A percentile compares a stretch with the other conserved stretches of the same genome.
phyloP scores from a whole-genome alignment of 169 alveolate genomes.

The Plasmodium vivax region DNA sequence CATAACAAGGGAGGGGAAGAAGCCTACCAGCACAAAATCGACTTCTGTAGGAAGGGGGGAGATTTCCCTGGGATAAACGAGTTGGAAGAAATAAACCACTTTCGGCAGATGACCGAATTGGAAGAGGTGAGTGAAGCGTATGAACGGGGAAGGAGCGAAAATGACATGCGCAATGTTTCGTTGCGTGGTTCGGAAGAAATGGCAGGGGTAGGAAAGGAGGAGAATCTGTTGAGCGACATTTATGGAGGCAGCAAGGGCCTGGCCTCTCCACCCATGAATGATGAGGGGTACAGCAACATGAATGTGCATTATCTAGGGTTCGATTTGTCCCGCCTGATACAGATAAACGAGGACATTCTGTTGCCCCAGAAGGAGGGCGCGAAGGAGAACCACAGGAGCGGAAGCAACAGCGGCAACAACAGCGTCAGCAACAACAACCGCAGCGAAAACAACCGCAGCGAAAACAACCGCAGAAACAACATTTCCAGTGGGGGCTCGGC shows the following conservation, averaged over 20 bases:
- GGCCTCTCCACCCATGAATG: neutral
- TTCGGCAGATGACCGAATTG: neutral
- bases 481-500: neutral
- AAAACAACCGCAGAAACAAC: neutral
- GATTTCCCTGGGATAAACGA: neutral
- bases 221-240: neutral
- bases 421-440: neutral
- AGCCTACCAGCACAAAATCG: neutral
- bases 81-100: neutral
- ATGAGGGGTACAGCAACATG: conserved; percentile 34
- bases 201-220: conserved; percentile 23
- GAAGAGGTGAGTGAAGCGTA: neutral
- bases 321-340: conserved; percentile 55
- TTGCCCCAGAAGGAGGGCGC: conserved; percentile 6
- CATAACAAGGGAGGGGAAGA: conserved; percentile 12
- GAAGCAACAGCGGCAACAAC: neutral
- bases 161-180: neutral
- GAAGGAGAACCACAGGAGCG: neutral
- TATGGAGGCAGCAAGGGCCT: conserved; percentile 11
- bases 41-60: neutral
- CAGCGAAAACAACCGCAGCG: neutral
- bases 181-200: neutral
- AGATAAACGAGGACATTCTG: conserved; percentile 40
- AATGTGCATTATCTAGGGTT: conserved; percentile 65
- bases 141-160: neutral